Base-by-base conservation (phyloP, 441 rosid species). In the Adansonia rubrostipa region DNA sequence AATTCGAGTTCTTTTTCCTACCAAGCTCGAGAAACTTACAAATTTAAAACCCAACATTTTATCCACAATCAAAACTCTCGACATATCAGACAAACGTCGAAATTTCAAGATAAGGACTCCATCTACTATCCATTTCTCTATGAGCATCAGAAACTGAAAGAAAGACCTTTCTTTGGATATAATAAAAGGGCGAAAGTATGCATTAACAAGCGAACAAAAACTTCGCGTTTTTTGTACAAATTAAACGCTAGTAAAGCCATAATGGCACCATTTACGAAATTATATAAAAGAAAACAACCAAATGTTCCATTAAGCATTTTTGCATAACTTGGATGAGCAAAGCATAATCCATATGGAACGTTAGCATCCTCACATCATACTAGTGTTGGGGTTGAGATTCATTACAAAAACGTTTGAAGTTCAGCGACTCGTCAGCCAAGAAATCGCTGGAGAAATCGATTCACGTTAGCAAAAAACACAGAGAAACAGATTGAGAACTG, bases 371-470 rank as follows among this genome's bases (percentile, higher is more conserved):
- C 64, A 17, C 48, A 63, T 33, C 14, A n/a, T 72, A 68, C 88
- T 90, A 90, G 74, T 79, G 90, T 84, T 84, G 90, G 74, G 84
- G 85, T 57, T 87, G 92, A 74, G 89, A 84, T 83, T 95, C 99
- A 6, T 74, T 91, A 87, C 99, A 93, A 76, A 84, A 81, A 67
- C 87, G 88, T 85, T 91, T 96, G 91, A 96, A 93, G 89, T 87
- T 92, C 45, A 81, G 80, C 57, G 93, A 86, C 80, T 91, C 98
- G 0, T 94, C 97, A 40, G 70, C 86, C 84, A 93, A 77, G 81
- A 87, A 92, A 22, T 93, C 97, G 17, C 99, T 95, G 82, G 36
- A 62, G 77, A 83, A 74, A 20, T 44, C 3, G 13, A 62, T 42
- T 24, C 9, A 13, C 14, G 13, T 36, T 13, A 76, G 75, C 11